phyloP scores from a whole-genome alignment of 1,284 basidiomycete species.

The Lentinula novae-zelandiae region DNA sequence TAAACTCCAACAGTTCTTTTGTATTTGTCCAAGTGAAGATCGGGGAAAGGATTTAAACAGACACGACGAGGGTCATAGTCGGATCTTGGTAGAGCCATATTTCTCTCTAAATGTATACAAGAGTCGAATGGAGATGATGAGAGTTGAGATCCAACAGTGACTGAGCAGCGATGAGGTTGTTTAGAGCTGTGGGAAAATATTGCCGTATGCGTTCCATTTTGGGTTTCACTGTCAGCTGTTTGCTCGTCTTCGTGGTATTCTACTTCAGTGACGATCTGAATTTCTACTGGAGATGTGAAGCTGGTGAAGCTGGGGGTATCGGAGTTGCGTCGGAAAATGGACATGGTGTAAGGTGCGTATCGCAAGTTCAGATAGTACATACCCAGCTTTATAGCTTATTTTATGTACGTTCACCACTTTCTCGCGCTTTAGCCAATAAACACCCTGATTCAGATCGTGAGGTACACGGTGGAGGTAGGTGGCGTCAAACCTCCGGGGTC shows the following conservation, averaged over 20 bases:
- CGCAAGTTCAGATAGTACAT: background rate
- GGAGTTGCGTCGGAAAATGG: slow-evolving; percentile 4
- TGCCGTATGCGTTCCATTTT: background rate
- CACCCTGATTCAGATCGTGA: slow-evolving; percentile 5
- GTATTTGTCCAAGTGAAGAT: slow-evolving; percentile 38
- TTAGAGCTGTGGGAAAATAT: background rate
- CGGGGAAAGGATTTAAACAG: slow-evolving; percentile 14
- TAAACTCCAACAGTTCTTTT: slow-evolving; percentile 87
- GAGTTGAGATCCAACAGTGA: slow-evolving; percentile 1
- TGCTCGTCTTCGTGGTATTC: slow-evolving; percentile 10
- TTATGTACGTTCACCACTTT: background rate
- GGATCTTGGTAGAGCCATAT: slow-evolving; percentile 13
- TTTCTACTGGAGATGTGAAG: slow-evolving; percentile 4
- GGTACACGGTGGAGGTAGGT: background rate
- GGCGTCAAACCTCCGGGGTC: background rate
- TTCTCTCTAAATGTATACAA: background rate
- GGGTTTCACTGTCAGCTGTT: background rate
- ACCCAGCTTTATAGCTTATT: background rate
- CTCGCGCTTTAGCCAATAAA: background rate
- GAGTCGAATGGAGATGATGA: background rate
- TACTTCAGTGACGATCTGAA: background rate
- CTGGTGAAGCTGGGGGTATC: slow-evolving; percentile 3
- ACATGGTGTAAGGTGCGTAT: background rate
- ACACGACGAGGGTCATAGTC: slow-evolving; percentile 15
- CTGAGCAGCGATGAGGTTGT: background rate